Evolutionary conservation across 352 stramenopile genomes (phyloP).

Genomic region (Globisporangium abappressorium): DNA sequence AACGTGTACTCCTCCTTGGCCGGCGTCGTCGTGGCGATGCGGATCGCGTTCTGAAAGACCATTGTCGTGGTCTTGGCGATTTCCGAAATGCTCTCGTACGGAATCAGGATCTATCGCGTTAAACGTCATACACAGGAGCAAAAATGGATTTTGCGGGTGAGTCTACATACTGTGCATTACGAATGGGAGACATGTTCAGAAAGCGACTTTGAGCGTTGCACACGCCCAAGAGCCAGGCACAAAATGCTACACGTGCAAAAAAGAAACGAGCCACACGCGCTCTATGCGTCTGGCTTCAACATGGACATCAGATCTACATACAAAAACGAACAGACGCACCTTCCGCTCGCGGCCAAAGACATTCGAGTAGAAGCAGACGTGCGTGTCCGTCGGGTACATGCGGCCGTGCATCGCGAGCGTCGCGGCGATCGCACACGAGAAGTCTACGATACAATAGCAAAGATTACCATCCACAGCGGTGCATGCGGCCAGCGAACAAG

Average conservation of each 20-base stretch:
- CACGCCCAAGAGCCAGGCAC: slow-evolving; percentile 14
- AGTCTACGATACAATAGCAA: slow-evolving; percentile 41
- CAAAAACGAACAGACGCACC: slow-evolving; percentile 29
- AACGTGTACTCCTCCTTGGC: slow-evolving; percentile 80
- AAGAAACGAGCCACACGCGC: slow-evolving; percentile 13
- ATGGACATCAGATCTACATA: slow-evolving; percentile 7
- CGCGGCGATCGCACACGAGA: slow-evolving; percentile 75
- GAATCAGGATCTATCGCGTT: slow-evolving; percentile 63
- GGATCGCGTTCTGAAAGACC: slow-evolving; percentile 76
- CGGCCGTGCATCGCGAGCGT: slow-evolving; percentile 83
- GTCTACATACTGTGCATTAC: neutral
- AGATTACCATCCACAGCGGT: neutral
- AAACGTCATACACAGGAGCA: neutral
- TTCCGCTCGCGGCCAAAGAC: slow-evolving; percentile 86
- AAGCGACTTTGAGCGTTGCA: slow-evolving; percentile 2
- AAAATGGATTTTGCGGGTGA: slow-evolving; percentile 1
- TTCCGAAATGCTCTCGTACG: slow-evolving; percentile 79
- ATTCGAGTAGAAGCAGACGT: slow-evolving; percentile 88
- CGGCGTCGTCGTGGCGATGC: slow-evolving; percentile 51
- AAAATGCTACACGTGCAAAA: neutral
- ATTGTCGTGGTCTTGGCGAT: slow-evolving; percentile 82
- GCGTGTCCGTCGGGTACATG: slow-evolving; percentile 83
- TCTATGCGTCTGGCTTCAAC: slow-evolving; percentile 4
- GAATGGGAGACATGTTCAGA: slow-evolving; percentile 1
- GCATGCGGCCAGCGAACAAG: neutral